Evolutionary conservation across 1,284 basidiomycete genomes (phyloP).

Genomic region (Ceratobasidium theobromae): DNA sequence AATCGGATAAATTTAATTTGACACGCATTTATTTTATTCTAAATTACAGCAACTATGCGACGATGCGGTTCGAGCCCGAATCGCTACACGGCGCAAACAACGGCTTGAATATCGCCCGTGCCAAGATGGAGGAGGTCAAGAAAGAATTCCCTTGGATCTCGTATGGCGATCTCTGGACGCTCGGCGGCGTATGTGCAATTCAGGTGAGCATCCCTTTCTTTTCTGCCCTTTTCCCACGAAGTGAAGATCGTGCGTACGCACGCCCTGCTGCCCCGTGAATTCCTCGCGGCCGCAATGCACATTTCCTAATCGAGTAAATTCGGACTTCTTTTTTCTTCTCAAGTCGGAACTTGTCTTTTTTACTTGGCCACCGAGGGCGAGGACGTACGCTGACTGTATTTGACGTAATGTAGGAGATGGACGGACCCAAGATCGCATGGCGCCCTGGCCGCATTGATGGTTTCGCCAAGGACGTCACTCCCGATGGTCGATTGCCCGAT

Average conservation of each 20-base stretch:
- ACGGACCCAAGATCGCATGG: constrained; percentile 61
- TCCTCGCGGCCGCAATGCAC: constrained; percentile 8
- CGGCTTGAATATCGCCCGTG: constrained; percentile 81
- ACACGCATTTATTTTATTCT: not conserved
- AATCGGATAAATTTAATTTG: not conserved
- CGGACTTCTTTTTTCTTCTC: not conserved
- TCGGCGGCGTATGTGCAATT: constrained; percentile 81
- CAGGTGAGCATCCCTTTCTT: constrained; percentile 50
- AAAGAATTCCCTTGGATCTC: constrained; percentile 85
- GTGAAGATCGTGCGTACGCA: not conserved
- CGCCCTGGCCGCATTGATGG: constrained; percentile 87
- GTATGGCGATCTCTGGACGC: constrained; percentile 93
- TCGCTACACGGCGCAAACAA: constrained; percentile 84
- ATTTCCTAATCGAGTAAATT: not conserved
- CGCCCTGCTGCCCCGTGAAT: not conserved
- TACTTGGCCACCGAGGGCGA: too few species aligned
- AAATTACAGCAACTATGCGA: constrained; percentile 78
- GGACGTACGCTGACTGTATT: not conserved
- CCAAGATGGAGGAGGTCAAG: constrained; percentile 86
- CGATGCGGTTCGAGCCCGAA: constrained; percentile 92
- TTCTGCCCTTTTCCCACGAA: not conserved
- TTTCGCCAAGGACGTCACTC: constrained; percentile 72
- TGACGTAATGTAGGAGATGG: constrained; percentile 43
- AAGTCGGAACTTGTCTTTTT: too few species aligned
- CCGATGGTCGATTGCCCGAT: constrained; percentile 94